Conservation (phyloP, 768 basidiomycete genomes). For the Collybia nuda region DNA sequence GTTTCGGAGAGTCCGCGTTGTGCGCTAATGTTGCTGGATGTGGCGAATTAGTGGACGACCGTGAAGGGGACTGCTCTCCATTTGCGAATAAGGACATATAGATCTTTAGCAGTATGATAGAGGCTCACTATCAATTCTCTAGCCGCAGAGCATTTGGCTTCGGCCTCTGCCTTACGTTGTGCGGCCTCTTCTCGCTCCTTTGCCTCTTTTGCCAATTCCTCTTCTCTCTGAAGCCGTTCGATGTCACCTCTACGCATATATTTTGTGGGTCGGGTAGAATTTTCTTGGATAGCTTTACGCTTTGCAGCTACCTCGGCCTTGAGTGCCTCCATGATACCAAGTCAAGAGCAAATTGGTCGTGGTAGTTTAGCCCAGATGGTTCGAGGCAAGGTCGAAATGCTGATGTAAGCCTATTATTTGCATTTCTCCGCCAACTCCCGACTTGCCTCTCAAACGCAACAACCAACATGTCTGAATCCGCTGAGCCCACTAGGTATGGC, state of each 20-base stretch:
- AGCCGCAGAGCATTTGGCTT: slow-evolving; percentile 29
- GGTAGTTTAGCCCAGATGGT: not conserved
- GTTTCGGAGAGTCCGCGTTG: slow-evolving; percentile 40
- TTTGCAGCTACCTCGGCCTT: slow-evolving; percentile 88
- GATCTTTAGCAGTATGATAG: slow-evolving; percentile 2
- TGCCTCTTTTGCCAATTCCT: slow-evolving; percentile 36
- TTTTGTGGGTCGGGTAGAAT: slow-evolving; percentile 63
- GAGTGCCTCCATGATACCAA: slow-evolving; percentile 76
- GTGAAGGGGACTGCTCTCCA: slow-evolving; percentile 50
- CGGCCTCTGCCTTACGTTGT: slow-evolving; percentile 22
- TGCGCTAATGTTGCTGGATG: slow-evolving; percentile 27
- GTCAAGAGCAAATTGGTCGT: slow-evolving; percentile 4
- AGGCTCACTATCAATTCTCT: slow-evolving; percentile 45
- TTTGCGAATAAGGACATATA: slow-evolving; percentile 31
- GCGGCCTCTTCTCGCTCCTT: slow-evolving; percentile 17
- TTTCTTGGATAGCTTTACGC: slow-evolving; percentile 69
- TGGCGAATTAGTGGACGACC: slow-evolving; percentile 41
- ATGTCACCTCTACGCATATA: slow-evolving; percentile 93
- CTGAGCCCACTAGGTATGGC: slow-evolving; percentile 25
- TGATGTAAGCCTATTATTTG: slow-evolving; percentile 32
- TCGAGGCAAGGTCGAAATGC: slow-evolving; percentile 19
- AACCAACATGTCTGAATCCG: slow-evolving; percentile 61
- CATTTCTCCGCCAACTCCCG: slow-evolving; percentile 41
- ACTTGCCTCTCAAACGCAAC: slow-evolving; percentile 20
- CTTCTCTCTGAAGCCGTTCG: slow-evolving; percentile 58